These are phyloP conservation scores for Monilinia aucupariae DNA, from an alignment of 2,329 filamentous ascomycete species.

Conservation along the genomic window DNA sequence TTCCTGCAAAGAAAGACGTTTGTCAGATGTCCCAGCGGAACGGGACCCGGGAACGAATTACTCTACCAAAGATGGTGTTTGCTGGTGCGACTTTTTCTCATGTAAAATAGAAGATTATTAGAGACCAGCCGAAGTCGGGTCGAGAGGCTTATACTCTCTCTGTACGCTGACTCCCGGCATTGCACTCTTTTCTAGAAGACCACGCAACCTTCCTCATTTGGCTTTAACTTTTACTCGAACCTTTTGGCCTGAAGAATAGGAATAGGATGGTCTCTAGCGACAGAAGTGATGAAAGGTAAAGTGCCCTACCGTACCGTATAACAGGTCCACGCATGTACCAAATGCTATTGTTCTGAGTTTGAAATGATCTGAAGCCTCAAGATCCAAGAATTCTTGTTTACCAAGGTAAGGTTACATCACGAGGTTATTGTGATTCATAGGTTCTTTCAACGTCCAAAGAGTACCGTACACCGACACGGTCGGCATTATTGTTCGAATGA, in stretches of 20 bases:
- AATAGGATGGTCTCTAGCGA: background rate
- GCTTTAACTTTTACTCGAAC: background rate
- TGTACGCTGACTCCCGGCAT: background rate
- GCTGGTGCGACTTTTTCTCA: background rate
- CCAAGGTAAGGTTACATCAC: background rate
- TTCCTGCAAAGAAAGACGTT: slow-evolving; percentile 1
- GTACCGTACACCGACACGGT: background rate
- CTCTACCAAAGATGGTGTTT: background rate
- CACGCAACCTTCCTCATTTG: background rate
- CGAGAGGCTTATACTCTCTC: too few relatives aligned
- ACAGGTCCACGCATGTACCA: background rate
- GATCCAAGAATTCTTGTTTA: background rate
- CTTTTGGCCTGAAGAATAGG: background rate
- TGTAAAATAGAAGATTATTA: background rate
- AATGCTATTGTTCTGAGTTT: background rate
- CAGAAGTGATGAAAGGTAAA: background rate
- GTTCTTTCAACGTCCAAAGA: background rate
- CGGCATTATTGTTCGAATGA: slow-evolving; percentile 10
- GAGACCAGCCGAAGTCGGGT: background rate
- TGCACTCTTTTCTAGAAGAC: background rate
- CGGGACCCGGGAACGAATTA: slow-evolving; percentile 7
- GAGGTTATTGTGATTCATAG: background rate
- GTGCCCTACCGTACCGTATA: background rate
- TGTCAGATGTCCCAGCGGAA: slow-evolving; percentile 9
- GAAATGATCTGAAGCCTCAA: background rate